A percentile compares a stretch with the other conserved stretches of the same genome.
Evolutionary conservation across 257 asterid species (phyloP).

Genomic region (Knoxia roxburghii): DNA sequence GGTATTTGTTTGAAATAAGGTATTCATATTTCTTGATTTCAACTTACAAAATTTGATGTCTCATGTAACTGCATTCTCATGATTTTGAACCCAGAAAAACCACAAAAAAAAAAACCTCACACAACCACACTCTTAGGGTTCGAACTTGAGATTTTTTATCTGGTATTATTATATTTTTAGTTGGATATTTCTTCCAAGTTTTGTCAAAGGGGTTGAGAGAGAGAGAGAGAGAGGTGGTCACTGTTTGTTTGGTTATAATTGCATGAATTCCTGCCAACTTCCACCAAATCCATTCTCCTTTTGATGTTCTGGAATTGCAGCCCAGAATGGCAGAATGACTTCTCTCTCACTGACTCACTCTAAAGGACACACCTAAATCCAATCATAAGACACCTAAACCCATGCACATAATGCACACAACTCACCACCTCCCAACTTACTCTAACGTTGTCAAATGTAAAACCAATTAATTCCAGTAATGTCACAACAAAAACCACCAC

Average conservation of each 20-base stretch:
- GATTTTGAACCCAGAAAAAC: too few relatives aligned
- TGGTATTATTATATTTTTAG: neutral
- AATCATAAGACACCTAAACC: conserved; percentile 39
- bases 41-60: too few relatives aligned
- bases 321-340: too few relatives aligned
- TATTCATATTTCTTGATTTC: too few relatives aligned
- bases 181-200: neutral
- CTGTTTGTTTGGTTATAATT: neutral
- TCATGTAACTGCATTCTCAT: too few relatives aligned
- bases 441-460: neutral
- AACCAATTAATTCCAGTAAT: neutral
- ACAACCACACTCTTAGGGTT: too few relatives aligned
- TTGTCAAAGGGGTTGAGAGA: conserved; percentile 15
- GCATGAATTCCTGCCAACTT: conserved; percentile 40
- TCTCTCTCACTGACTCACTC: conserved; percentile 22
- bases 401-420: conserved; percentile 7
- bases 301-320: conserved; percentile 3
- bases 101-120: too few relatives aligned
- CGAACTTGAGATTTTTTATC: neutral
- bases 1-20: too few relatives aligned
- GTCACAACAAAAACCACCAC: conserved; percentile 11
- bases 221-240: too few relatives aligned
- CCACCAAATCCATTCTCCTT: conserved; percentile 42
- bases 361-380: conserved; percentile 37
- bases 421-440: too few relatives aligned